Evolutionary conservation across 768 basidiomycete genomes (phyloP).

Genomic region (Rossbeevera mucosa): DNA sequence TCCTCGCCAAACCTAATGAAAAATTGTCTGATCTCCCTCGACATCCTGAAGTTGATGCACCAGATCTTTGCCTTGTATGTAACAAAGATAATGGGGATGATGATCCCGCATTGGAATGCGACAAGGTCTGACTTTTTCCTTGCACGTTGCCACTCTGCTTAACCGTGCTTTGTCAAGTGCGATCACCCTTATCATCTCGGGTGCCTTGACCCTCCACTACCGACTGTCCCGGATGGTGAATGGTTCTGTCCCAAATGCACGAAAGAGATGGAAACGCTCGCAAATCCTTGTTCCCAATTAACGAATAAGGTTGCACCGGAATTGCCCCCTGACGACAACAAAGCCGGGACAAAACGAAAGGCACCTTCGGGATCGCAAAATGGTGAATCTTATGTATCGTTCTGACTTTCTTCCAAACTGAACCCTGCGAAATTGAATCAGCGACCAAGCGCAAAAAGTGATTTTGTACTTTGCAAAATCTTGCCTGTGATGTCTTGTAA

Average conservation of each 20-base stretch:
- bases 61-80: slow-evolving; percentile 70
- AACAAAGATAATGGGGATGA: slow-evolving; percentile 65
- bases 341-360: slow-evolving; percentile 42
- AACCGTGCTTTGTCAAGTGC: slow-evolving; percentile 48
- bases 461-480: neutral
- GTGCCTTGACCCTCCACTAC: slow-evolving; percentile 77
- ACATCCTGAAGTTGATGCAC: slow-evolving; percentile 73
- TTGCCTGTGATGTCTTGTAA: neutral
- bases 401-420: neutral
- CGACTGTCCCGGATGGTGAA: slow-evolving; percentile 77
- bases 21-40: slow-evolving; percentile 74
- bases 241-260: slow-evolving; percentile 86
- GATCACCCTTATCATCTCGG: slow-evolving; percentile 83
- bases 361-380: slow-evolving; percentile 36
- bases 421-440: slow-evolving; percentile 8
- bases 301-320: slow-evolving; percentile 16
- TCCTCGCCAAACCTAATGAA: slow-evolving; percentile 73
- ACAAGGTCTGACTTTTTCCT: slow-evolving; percentile 55
- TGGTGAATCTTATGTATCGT: slow-evolving; percentile 28
- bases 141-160: neutral
- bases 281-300: slow-evolving; percentile 10
- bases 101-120: slow-evolving; percentile 78
- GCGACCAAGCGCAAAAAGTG: slow-evolving; percentile 40
- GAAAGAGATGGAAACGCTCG: slow-evolving; percentile 49
- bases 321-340: slow-evolving; percentile 17